Base-by-base conservation (phyloP, 1,284 basidiomycete species). In the Lentinula novae-zelandiae region DNA sequence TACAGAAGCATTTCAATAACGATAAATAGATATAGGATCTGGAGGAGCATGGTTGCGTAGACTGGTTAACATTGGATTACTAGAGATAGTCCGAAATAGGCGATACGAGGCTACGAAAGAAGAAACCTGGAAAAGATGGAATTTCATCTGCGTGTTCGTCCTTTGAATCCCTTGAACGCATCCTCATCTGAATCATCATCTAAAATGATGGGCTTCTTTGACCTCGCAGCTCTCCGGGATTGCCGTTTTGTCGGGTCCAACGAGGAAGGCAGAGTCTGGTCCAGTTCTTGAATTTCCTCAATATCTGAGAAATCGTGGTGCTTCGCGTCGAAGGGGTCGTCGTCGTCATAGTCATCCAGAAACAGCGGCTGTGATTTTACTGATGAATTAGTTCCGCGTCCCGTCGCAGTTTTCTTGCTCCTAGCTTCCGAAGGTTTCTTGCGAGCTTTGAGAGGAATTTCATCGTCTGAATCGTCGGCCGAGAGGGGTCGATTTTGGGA, bases 101-200 rank as follows among this genome's bases (percentile, higher is more conserved):
- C 27, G 27, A 27, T 27, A 27, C 27, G 27, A 27, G 27, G 27
- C 27, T 27, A 27, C 27, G 27, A 38, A 46, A 17, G 44, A 9
- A 20, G 6, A 10, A 12, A 22, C 9, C 0, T 22, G 2, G 44
- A 42, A 15, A 7, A 15, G 6, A 7, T 15, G 12, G 44, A 22
- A 8, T 46, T 59, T 64, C 65, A 63, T 33, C 65, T 58, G 22
- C 64, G 64, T 58, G 62, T 67, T 60, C 74, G 79, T 65, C 74
- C 75, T 46, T 74, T 73, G 66, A 89, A 88, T 5, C 87, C 87
- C 65, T 82, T 83, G 73, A 90, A 90, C 17, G 83, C 81, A 20
- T 79, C 86, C 62, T 90, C 85, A 66, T 90, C 88, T 13, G 86
- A 88, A 69, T 89, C 87, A 67, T 88, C 87, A 57, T 86, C 84